A percentile compares a stretch with the other conserved stretches of the same genome.
Evolutionary conservation across 768 basidiomycete species (phyloP).

Genomic region (Phaeolepiota aurea): DNA sequence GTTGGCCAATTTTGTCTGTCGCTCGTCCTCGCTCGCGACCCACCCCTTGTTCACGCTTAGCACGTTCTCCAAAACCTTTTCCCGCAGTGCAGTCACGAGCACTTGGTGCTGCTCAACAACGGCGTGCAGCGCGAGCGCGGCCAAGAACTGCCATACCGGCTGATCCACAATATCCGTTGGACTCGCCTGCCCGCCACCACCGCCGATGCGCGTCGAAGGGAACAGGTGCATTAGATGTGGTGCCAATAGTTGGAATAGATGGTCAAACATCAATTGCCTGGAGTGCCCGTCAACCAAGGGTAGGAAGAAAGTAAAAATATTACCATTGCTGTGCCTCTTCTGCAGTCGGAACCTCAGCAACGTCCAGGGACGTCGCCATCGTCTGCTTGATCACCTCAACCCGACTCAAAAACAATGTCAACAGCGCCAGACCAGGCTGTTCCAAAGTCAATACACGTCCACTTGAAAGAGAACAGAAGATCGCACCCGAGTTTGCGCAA

Average conservation of each 20-base stretch:
- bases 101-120: constrained; percentile 81
- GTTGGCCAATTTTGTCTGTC: constrained; percentile 76
- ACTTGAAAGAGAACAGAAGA: background rate
- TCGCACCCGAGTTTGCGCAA: constrained; percentile 78
- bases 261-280: constrained; percentile 86
- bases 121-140: constrained; percentile 80
- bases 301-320: constrained; percentile 1
- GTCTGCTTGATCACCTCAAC: constrained; percentile 89
- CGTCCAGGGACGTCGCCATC: constrained; percentile 40
- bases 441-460: constrained; percentile 6
- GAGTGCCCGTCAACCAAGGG: constrained; percentile 7
- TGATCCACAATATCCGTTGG: constrained; percentile 69
- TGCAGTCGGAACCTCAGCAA: constrained; percentile 47
- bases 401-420: constrained; percentile 86
- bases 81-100: constrained; percentile 78
- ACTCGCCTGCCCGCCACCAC: constrained; percentile 23
- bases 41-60: constrained; percentile 70
- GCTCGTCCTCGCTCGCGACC: constrained; percentile 64
- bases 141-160: constrained; percentile 93
- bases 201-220: constrained; percentile 74
- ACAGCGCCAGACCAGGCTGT: constrained; percentile 85
- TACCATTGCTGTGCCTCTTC: constrained; percentile 78
- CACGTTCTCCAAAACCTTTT: constrained; percentile 91
- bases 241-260: constrained; percentile 72
- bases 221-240: constrained; percentile 77